phyloP scores from a whole-genome alignment of 2,329 filamentous ascomycete species.

The Herpotrichia juniperi region DNA sequence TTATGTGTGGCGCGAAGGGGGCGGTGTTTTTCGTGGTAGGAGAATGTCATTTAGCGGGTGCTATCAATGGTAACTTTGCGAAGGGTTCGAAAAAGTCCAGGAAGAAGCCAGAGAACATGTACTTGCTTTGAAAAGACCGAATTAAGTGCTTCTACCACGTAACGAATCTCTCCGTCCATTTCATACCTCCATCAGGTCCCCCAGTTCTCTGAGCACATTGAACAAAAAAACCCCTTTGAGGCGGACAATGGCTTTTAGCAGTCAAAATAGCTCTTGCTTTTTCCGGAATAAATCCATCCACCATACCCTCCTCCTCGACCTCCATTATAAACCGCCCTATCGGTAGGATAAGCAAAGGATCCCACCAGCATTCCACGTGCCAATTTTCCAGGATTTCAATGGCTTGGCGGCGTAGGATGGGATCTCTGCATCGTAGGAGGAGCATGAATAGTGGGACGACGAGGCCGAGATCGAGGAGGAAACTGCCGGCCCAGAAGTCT shows the following conservation, averaged over 20 bases:
- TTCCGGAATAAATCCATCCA: constrained; percentile 13
- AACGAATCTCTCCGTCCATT: constrained; percentile 14
- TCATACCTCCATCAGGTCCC: constrained; percentile 2
- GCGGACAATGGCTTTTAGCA: constrained; percentile 13
- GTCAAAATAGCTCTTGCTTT: constrained; percentile 13
- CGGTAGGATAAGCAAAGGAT: constrained; percentile 14
- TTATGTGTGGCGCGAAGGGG: constrained; percentile 4
- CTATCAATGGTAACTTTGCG: constrained; percentile 8
- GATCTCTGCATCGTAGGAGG: constrained; percentile 13
- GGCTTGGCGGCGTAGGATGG: constrained; percentile 10
- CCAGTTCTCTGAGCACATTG: constrained; percentile 17
- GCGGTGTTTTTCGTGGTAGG: constrained; percentile 1
- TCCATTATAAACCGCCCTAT: constrained; percentile 15
- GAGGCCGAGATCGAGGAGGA: constrained; percentile 16
- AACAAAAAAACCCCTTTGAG: constrained; percentile 8
- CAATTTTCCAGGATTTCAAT: constrained; percentile 15
- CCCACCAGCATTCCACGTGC: constrained; percentile 21
- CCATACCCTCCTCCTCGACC: constrained; percentile 16
- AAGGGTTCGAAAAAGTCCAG: not conserved
- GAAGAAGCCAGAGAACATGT: constrained; percentile 4
- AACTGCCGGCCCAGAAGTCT: constrained; percentile 13
- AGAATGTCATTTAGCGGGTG: constrained; percentile 7
- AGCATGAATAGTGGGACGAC: constrained; percentile 14
- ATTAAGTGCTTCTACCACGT: constrained; percentile 10
- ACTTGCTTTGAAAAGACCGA: not conserved